Percentiles rank a stretch among this genome's conserved stretches.
Evolutionary conservation across 2,329 filamentous ascomycete genomes (phyloP).

Genomic region (Venturiaceae sp.): DNA sequence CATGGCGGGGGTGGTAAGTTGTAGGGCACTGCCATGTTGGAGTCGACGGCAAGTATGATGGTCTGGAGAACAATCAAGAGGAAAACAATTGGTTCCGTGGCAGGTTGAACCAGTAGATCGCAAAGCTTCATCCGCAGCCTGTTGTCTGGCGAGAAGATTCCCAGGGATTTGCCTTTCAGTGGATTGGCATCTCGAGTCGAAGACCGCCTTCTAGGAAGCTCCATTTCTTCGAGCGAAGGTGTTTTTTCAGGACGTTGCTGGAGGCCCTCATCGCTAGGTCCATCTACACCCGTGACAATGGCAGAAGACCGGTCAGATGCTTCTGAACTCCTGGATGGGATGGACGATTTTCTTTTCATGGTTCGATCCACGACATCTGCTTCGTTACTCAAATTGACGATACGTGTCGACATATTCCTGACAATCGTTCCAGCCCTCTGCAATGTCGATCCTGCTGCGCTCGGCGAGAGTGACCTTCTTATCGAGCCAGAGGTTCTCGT

Average conservation of each 20-base stretch:
- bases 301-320: neutral
- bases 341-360: slow-evolving; percentile 50
- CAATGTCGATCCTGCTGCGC: slow-evolving; percentile 34
- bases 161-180: slow-evolving; percentile 74
- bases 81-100: slow-evolving; percentile 78
- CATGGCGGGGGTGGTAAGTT: slow-evolving; percentile 51
- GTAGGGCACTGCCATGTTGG: slow-evolving; percentile 58
- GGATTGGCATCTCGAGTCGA: slow-evolving; percentile 49
- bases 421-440: slow-evolving; percentile 40
- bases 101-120: slow-evolving; percentile 75
- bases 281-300: neutral
- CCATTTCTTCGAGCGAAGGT: slow-evolving; percentile 23
- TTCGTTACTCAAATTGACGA: slow-evolving; percentile 95
- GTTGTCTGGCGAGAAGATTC: slow-evolving; percentile 74
- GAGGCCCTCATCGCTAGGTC: neutral
- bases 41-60: slow-evolving; percentile 77
- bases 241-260: slow-evolving; percentile 22
- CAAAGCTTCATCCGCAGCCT: slow-evolving; percentile 65
- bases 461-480: slow-evolving; percentile 36
- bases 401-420: slow-evolving; percentile 82
- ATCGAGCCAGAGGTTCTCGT: slow-evolving; percentile 46
- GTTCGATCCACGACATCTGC: slow-evolving; percentile 71
- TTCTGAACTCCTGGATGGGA: neutral
- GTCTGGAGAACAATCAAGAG: slow-evolving; percentile 82
- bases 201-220: slow-evolving; percentile 13